A percentile compares a stretch with the other conserved stretches of the same genome.
phyloP scores from a whole-genome alignment of 2,329 filamentous ascomycete genomes.

The Mollisiaceae sp. region DNA sequence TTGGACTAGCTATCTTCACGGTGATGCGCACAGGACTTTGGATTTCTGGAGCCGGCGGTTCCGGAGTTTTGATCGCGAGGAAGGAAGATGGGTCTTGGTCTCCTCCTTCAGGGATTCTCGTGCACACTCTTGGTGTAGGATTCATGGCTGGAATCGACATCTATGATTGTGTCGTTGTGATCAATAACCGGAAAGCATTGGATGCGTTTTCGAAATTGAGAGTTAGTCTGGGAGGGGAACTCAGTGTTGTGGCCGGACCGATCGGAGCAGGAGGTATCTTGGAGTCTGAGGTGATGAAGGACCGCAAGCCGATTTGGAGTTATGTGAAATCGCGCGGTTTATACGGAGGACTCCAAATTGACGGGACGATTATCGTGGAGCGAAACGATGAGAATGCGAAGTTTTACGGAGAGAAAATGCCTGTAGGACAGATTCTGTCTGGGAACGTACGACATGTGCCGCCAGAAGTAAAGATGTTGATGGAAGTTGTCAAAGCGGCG shows the following conservation, averaged over 20 bases:
- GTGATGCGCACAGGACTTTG: slow-evolving; percentile 93
- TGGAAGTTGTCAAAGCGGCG: slow-evolving; percentile 81
- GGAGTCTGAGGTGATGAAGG: slow-evolving; percentile 49
- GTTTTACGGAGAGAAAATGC: slow-evolving; percentile 74
- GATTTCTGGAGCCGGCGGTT: slow-evolving; percentile 89
- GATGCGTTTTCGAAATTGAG: slow-evolving; percentile 81
- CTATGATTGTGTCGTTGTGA: slow-evolving; percentile 92
- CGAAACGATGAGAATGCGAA: slow-evolving; percentile 82
- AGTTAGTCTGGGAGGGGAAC: slow-evolving; percentile 80
- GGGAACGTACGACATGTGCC: slow-evolving; percentile 31
- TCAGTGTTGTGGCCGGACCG: slow-evolving; percentile 77
- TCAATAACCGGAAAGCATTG: slow-evolving; percentile 83
- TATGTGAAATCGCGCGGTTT: slow-evolving; percentile 89
- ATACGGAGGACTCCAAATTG: slow-evolving; percentile 83
- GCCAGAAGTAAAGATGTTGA: slow-evolving; percentile 46
- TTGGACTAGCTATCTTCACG: slow-evolving; percentile 91
- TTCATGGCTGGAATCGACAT: slow-evolving; percentile 93
- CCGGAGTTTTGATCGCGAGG: slow-evolving; percentile 85
- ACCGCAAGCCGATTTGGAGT: slow-evolving; percentile 73
- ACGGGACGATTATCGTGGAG: slow-evolving; percentile 86
- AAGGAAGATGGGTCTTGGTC: slow-evolving; percentile 86
- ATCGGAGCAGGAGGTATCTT: slow-evolving; percentile 70
- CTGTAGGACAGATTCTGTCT: slow-evolving; percentile 62
- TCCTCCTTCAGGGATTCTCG: slow-evolving; percentile 85
- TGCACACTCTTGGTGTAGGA: slow-evolving; percentile 86